Evolutionary conservation across 116 monocot genomes (phyloP), one percentile per base, ranked within the genome.

Genomic region (Papilionanthe hybrid): DNA sequence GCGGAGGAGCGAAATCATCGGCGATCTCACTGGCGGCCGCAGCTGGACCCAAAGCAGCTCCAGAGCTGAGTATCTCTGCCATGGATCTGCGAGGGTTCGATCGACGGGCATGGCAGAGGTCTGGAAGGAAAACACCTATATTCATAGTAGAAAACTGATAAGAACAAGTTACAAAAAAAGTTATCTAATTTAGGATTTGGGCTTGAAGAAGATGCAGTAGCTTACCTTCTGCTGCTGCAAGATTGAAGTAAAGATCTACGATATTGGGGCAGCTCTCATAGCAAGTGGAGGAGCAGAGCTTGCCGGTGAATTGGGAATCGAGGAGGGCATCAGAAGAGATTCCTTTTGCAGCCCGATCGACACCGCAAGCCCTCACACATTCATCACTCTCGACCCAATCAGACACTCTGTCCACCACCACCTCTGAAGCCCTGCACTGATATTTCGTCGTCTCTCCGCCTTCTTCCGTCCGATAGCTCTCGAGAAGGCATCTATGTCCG

Each of bases 81-180:
- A 65, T 65, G 25, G 65, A 65, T 27, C 65, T 7, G 65, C 25
- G 65, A 1, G 65, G 65, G 80, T 82, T 84, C 30, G 18, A 65
- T 0, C 83, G 75, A 42, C 67, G 79, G 57, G 47, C 82, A 65
- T 75, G 82, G 72, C 90, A 90, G 63, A 90, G 68, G 41, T 87
- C 87, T 4, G 85, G 85, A 68, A 90, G 77, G 49, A 77, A 83
- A 41, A 83, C 87, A 81, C 90, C 90, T 90, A 83, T 37, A 37
- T 43, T 22, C 68, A 68, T 30, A 68, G 30, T 15, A 68, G 30
- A 68, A 30, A 27, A 29, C 3, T 45, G 0, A 10, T 45, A 37
- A 37, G 45, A 45, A 8, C 45, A 8, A 45, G 1, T 10, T 8
- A 5, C 45, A 45, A 45, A 4, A n/a, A 56, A 56, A 7, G 3